phyloP scores from a whole-genome alignment of 768 basidiomycete genomes.

The Termitomyces bulborhizus region DNA sequence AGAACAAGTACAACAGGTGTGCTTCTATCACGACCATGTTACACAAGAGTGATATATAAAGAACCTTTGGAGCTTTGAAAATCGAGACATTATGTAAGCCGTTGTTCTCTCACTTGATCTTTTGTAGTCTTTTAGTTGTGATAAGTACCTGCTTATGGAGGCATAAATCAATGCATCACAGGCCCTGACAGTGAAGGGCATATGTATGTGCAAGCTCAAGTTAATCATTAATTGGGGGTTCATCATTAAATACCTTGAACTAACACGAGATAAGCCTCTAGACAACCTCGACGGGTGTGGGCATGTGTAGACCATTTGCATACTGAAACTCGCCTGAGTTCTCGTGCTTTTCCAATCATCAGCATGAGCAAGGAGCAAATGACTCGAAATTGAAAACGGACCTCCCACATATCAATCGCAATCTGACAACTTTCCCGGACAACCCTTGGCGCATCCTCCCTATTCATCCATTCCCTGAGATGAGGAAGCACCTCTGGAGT shows the following conservation, averaged over 20 bases:
- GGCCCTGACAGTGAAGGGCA: not conserved
- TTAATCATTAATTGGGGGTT: not conserved
- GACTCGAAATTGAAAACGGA: conserved; percentile 25
- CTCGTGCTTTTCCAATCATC: conserved; percentile 48
- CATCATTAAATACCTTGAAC: not conserved
- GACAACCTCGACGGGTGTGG: conserved; percentile 3
- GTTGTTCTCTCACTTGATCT: too few relatives aligned
- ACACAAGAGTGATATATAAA: too few relatives aligned
- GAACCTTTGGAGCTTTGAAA: too few relatives aligned
- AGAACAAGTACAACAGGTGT: too few relatives aligned
- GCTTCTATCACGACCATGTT: too few relatives aligned
- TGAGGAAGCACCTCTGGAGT: conserved; percentile 87
- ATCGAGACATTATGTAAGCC: too few relatives aligned
- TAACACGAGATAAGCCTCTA: not conserved
- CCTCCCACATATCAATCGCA: conserved; percentile 97
- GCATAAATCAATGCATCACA: not conserved
- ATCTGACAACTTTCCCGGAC: conserved; percentile 95
- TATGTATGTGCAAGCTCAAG: not conserved
- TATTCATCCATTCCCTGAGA: conserved; percentile 76
- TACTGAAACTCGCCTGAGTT: conserved; percentile 81
- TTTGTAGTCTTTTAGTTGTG: too few relatives aligned
- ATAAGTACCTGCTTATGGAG: not conserved
- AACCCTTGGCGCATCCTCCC: conserved; percentile 77
- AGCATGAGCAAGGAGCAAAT: not conserved
- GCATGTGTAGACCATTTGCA: conserved; percentile 37